These are phyloP conservation scores for Sugiyamaella americana DNA, from an alignment of 805 yeast species.

Conservation along the genomic window DNA sequence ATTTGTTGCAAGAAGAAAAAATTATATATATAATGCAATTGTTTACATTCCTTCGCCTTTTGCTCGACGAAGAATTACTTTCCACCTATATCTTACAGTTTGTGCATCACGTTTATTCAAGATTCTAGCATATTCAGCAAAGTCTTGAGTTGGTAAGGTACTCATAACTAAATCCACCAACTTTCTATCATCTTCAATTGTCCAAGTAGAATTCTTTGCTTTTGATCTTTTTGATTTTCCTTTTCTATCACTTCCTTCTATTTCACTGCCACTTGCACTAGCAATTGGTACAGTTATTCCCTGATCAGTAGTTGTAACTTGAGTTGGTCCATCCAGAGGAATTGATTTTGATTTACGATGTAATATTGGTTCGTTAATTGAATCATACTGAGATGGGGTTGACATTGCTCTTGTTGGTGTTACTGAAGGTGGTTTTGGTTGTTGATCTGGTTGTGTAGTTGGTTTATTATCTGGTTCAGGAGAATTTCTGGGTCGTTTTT, in stretches of 20 bases:
- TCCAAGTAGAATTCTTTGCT: conserved; percentile 32
- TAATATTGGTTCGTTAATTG: too few species aligned
- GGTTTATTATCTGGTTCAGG: conserved; percentile 3
- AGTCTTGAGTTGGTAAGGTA: conserved; percentile 32
- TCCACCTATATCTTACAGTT: conserved; percentile 33
- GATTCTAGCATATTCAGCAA: conserved; percentile 28
- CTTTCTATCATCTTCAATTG: conserved; percentile 29
- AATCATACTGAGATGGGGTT: too few species aligned
- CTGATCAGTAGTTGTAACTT: background rate
- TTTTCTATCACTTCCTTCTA: conserved; percentile 7
- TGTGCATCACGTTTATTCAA: conserved; percentile 32
- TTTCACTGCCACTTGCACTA: background rate
- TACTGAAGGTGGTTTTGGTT: too few species aligned
- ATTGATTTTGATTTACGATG: too few species aligned
- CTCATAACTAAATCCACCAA: conserved; percentile 29
- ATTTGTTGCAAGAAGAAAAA: too few species aligned
- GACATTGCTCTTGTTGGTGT: too few species aligned
- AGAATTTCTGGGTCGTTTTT: conserved; percentile 6
- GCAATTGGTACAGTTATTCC: conserved; percentile 1
- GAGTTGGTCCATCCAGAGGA: too few species aligned
- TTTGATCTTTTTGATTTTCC: conserved; percentile 23
- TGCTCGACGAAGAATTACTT: conserved; percentile 30
- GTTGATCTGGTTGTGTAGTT: too few species aligned
- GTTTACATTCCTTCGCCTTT: conserved; percentile 22
- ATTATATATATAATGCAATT: background rate